A percentile compares a stretch with the other conserved stretches of the same genome.
These are phyloP conservation scores for Gardenia jasminoides DNA, from an alignment of 257 asterid species.

Conservation along the genomic window DNA sequence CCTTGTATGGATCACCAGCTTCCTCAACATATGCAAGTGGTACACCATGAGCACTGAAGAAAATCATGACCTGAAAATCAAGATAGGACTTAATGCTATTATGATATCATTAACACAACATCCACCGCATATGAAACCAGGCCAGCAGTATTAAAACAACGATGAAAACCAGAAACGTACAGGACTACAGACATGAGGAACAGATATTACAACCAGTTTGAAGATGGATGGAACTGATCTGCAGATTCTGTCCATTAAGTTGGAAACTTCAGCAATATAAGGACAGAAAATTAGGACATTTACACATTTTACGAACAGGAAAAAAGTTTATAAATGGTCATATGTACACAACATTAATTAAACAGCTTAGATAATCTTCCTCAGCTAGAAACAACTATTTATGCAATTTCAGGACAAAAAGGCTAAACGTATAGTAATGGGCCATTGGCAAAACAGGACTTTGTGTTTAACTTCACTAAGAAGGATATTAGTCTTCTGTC, in stretches of 20 bases:
- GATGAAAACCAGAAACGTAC: background rate
- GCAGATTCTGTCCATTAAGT: background rate
- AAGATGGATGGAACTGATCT: background rate
- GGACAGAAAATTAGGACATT: too few relatives aligned
- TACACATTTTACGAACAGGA: background rate
- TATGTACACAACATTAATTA: background rate
- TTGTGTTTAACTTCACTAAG: background rate
- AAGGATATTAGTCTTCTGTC: background rate
- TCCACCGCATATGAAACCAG: background rate
- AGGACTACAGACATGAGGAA: background rate
- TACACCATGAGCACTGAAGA: slow-evolving; percentile 99
- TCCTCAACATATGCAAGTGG: slow-evolving; percentile 98
- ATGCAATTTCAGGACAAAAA: background rate
- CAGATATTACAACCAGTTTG: background rate
- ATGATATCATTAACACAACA: background rate
- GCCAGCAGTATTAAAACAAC: background rate
- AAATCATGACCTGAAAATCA: slow-evolving; percentile 79
- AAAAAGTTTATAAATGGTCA: background rate
- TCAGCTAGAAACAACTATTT: background rate
- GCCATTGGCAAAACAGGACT: background rate
- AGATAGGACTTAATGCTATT: slow-evolving; percentile 7
- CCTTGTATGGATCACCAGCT: slow-evolving; percentile 99
- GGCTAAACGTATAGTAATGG: background rate
- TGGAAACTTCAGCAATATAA: background rate
- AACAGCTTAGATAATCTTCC: background rate